Base-by-base conservation (phyloP, 2,329 filamentous ascomycete genomes). In the Dryadomyces quercivorus region DNA sequence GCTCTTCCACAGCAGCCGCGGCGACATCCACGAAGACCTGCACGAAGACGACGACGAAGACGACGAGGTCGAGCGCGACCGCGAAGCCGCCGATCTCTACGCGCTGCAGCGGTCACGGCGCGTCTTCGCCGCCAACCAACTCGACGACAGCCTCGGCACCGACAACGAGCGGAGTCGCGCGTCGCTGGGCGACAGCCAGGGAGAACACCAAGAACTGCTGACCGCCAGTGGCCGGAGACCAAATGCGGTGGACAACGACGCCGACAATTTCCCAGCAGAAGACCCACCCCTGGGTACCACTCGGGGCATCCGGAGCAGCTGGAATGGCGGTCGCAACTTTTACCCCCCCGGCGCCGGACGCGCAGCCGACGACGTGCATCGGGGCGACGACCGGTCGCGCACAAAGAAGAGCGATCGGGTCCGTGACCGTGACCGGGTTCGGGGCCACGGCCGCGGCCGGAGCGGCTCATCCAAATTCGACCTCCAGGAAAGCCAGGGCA, bases 21-120 rank as follows among this genome's bases (percentile, higher is more conserved):
- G 95, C 67, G 89, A 94, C 65, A 93, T 94, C 60, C 82, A 87
- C 58, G 91, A 96, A 69, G 88, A 94, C 64, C 56, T 59, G 13
- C 56, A 55, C 22, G 59, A 56, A 31, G 89, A 94, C 64, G 83
- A 86, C 57, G 90, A 95, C 69, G 88, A 94, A 64, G 88, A 94
- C 65, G 91, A 97, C 58, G 91, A 93, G 66, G 86, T 88, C 62
- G 90, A 95, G 69, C 84, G 88, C 62, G 88, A 94, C 62, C 76
- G 90, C 53, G 92, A 97, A 65, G 88, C 92, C 38, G 90, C 90
- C n/a, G 93, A 97, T 69, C 84, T 93, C 61, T 94, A 91, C 69
- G 92, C 92, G 6, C 74, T 98, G 55, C 91, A 97, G 68, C 80
- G 86, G 61, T 97, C 92, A 60, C 81, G 93, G 61, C 81, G 91